Percentiles rank a stretch among this genome's conserved stretches.
Conservation (phyloP, 805 yeast genomes). For the Candida xiaguanensis region DNA sequence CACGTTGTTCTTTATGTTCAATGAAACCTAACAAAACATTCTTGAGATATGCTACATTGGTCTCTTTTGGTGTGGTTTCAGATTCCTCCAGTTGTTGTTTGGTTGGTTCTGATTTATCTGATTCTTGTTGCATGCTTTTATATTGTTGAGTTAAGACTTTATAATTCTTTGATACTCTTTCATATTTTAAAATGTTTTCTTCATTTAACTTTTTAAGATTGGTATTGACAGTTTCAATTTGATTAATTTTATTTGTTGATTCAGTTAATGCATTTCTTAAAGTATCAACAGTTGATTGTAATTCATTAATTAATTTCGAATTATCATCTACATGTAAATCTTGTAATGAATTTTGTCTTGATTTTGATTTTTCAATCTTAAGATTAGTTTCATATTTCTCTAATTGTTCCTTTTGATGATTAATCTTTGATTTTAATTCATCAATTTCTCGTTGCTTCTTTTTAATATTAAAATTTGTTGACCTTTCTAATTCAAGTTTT, state of each 20-base stretch:
- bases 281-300: constrained; percentile 32
- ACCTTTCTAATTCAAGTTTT: constrained; percentile 55
- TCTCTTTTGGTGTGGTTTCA: neutral
- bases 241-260: constrained; percentile 50
- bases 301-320: constrained; percentile 15
- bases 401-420: constrained; percentile 40
- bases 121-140: constrained; percentile 30
- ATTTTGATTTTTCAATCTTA: constrained; percentile 12
- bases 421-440: constrained; percentile 42
- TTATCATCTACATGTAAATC: constrained; percentile 16
- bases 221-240: constrained; percentile 49
- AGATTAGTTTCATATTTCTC: constrained; percentile 34
- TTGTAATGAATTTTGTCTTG: constrained; percentile 16
- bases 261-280: constrained; percentile 52
- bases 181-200: constrained; percentile 63
- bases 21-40: constrained; percentile 89
- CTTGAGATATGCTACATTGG: constrained; percentile 66
- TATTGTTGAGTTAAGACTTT: constrained; percentile 60
- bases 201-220: constrained; percentile 61
- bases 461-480: constrained; percentile 44
- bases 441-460: constrained; percentile 65
- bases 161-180: constrained; percentile 67
- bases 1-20: constrained; percentile 90
- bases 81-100: too few relatives aligned
- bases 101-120: constrained; percentile 3